phyloP scores from a whole-genome alignment of 2,329 filamentous ascomycete genomes.

The Paradendryphiella salina region DNA sequence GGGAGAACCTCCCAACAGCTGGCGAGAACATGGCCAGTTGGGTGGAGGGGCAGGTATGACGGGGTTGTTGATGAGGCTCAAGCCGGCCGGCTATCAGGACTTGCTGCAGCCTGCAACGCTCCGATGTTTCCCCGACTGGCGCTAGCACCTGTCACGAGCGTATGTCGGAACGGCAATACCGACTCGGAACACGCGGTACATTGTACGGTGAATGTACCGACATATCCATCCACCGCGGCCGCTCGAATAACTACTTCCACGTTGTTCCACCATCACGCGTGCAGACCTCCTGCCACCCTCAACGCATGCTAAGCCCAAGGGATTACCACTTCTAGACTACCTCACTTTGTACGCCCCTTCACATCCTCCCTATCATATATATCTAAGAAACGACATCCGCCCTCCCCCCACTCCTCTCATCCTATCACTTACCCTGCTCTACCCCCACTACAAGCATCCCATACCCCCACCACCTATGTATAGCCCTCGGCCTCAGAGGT shows the following conservation, averaged over 20 bases:
- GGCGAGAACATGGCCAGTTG: slow-evolving; percentile 47
- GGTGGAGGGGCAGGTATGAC: slow-evolving; percentile 20
- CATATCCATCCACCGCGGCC: neutral
- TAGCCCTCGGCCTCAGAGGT: too few species aligned
- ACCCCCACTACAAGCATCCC: too few species aligned
- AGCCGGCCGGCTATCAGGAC: slow-evolving; percentile 27
- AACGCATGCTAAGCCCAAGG: too few species aligned
- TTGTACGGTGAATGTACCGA: neutral
- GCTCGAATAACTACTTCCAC: neutral
- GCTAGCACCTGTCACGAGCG: slow-evolving; percentile 18
- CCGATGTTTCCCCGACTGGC: slow-evolving; percentile 25
- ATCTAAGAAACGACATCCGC: too few species aligned
- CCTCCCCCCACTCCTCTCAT: too few species aligned
- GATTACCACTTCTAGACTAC: too few species aligned
- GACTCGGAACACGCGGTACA: slow-evolving; percentile 1
- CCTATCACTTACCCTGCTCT: too few species aligned
- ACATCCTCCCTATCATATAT: too few species aligned
- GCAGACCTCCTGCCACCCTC: too few species aligned
- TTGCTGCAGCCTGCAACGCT: slow-evolving; percentile 22
- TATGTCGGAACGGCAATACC: slow-evolving; percentile 4
- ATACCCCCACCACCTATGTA: too few species aligned
- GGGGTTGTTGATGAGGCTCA: slow-evolving; percentile 26
- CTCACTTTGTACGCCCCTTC: too few species aligned
- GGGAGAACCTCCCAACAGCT: slow-evolving; percentile 44
- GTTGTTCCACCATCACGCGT: too few species aligned